phyloP scores from a whole-genome alignment of 768 basidiomycete genomes.

The Leccinum subtestaceum region DNA sequence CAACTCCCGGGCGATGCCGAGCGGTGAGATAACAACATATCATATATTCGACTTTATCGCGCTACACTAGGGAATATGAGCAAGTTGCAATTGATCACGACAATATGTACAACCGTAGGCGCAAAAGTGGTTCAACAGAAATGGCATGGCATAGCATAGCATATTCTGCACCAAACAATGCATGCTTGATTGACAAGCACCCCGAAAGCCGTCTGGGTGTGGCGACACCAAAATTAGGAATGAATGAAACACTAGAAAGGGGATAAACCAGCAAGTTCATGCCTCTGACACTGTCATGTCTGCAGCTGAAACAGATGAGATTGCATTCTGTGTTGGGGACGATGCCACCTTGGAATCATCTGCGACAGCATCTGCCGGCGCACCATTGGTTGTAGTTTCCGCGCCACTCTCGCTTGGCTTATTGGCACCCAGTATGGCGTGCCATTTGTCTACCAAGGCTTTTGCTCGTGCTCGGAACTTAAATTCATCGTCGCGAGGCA shows the following conservation, averaged over 20 bases:
- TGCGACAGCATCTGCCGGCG: conserved; percentile 16
- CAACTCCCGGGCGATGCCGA: conserved; percentile 5
- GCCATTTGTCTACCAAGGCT: conserved; percentile 48
- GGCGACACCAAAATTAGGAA: conserved; percentile 18
- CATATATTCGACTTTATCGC: conserved; percentile 18
- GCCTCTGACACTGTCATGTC: conserved; percentile 46
- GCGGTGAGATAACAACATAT: conserved; percentile 3
- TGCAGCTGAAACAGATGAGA: conserved; percentile 32
- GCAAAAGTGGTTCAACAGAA: conserved; percentile 19
- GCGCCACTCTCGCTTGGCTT: conserved; percentile 32
- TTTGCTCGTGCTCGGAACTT: conserved; percentile 50
- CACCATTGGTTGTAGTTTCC: conserved; percentile 28
- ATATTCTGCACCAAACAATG: conserved; percentile 19
- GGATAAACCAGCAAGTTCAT: conserved; percentile 14
- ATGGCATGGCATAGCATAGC: conserved; percentile 20
- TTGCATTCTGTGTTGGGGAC: conserved; percentile 27
- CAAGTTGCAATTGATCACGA: conserved; percentile 23
- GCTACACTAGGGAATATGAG: conserved; percentile 28
- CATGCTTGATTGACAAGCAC: conserved; percentile 18
- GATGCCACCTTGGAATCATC: conserved; percentile 23
- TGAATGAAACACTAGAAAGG: conserved; percentile 8
- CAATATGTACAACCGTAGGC: conserved; percentile 30
- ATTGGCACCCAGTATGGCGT: conserved; percentile 35
- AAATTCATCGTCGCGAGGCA: conserved; percentile 52
- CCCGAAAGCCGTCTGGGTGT: conserved; percentile 8